Conservation (phyloP, 106 monocot species). For the Phalaenopsis aphrodite region DNA sequence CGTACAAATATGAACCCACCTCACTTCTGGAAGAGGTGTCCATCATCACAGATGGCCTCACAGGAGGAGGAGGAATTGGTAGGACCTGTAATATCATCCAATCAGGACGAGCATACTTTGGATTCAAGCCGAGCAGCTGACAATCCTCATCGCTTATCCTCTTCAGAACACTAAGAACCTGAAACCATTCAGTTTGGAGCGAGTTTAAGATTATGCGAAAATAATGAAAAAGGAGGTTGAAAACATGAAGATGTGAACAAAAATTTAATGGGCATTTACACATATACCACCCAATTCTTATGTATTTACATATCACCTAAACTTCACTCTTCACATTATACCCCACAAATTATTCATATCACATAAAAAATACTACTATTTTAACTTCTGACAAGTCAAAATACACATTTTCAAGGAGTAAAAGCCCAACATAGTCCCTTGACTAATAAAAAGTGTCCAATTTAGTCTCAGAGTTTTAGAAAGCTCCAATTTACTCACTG, state of each 20-base stretch:
- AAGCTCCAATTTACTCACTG: too few relatives aligned
- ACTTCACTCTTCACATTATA: too few relatives aligned
- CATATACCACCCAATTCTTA: too few relatives aligned
- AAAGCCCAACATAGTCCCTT: too few relatives aligned
- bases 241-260: background rate
- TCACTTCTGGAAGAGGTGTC: constrained; percentile 96
- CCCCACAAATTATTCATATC: too few relatives aligned
- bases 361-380: too few relatives aligned
- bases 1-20: constrained; percentile 26
- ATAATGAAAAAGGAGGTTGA: background rate
- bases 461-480: too few relatives aligned
- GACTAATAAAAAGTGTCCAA: too few relatives aligned
- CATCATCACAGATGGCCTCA: constrained; percentile 99
- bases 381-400: too few relatives aligned
- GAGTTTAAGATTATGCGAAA: background rate
- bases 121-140: constrained; percentile 77
- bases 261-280: background rate
- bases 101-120: constrained; percentile 97
- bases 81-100: constrained; percentile 99
- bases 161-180: constrained; percentile 96
- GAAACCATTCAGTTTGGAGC: background rate
- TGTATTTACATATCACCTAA: too few relatives aligned
- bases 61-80: constrained; percentile 96
- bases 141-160: constrained; percentile 97
- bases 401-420: too few relatives aligned